Evolutionary conservation across 768 basidiomycete species (phyloP).

Genomic region (Gelatoporia subvermispora): DNA sequence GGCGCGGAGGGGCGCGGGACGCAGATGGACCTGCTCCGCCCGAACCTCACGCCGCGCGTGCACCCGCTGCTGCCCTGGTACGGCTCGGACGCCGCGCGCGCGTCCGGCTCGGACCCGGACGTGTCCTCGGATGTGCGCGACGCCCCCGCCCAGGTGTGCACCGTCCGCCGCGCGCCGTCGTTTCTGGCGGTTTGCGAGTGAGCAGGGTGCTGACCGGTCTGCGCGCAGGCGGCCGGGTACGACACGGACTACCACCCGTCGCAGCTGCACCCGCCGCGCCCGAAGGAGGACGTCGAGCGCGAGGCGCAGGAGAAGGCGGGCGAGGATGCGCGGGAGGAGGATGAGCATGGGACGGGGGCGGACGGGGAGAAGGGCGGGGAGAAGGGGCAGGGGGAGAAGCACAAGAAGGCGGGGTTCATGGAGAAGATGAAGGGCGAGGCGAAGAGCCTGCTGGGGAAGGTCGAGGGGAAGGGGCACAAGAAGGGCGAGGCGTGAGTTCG

Average conservation of each 20-base stretch:
- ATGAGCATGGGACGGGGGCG: slow-evolving; percentile 1
- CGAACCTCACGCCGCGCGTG: slow-evolving; percentile 14
- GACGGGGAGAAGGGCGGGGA: slow-evolving; percentile 1
- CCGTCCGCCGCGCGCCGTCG: not conserved
- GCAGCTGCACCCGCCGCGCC: slow-evolving; percentile 13
- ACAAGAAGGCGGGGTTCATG: slow-evolving; percentile 23
- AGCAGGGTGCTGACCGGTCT: not conserved
- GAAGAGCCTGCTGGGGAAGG: slow-evolving; percentile 24
- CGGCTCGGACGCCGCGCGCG: slow-evolving; percentile 14
- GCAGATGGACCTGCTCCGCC: slow-evolving; percentile 13
- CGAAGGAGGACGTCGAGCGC: not conserved
- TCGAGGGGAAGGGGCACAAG: slow-evolving; percentile 22
- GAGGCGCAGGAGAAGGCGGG: slow-evolving; percentile 11
- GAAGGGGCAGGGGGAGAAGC: slow-evolving; percentile 6
- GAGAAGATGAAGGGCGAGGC: slow-evolving; percentile 29
- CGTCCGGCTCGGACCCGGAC: slow-evolving; percentile 1
- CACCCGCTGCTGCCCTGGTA: slow-evolving; percentile 14
- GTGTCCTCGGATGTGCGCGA: not conserved
- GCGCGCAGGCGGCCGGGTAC: slow-evolving; percentile 17
- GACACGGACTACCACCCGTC: slow-evolving; percentile 25
- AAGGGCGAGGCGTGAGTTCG: slow-evolving; percentile 26
- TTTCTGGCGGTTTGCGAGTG: not conserved
- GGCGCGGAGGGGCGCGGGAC: slow-evolving; percentile 6
- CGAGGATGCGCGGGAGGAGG: slow-evolving; percentile 7
- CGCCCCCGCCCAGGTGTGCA: not conserved